Conservation (phyloP, 1,284 basidiomycete species). For the Ceratobasidium sp. region DNA sequence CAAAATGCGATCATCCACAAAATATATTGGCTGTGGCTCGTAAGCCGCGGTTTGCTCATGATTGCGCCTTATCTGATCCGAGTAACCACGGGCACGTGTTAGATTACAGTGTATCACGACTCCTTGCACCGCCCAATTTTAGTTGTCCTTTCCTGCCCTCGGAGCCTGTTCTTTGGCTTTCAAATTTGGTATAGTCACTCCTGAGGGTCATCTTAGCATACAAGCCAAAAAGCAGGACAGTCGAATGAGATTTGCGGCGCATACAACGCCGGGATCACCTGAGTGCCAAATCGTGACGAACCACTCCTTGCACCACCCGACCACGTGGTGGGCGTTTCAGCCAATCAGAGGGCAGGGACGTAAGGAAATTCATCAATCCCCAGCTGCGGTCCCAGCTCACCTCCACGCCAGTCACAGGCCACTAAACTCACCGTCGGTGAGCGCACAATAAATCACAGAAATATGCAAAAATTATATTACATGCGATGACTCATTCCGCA, state of each 20-base stretch:
- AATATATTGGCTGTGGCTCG: no score
- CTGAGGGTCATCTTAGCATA: no score
- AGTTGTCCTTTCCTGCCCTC: no score
- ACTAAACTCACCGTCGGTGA: neutral
- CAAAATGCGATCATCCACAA: no score
- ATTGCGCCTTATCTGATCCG: no score
- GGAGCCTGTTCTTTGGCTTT: no score
- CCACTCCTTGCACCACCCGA: neutral
- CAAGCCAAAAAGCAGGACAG: neutral
- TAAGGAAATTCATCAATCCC: neutral
- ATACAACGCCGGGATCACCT: neutral
- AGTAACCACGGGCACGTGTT: no score
- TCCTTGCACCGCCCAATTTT: no score
- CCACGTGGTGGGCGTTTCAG: conserved; percentile 4
- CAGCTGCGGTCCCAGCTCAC: neutral
- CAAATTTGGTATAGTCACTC: no score
- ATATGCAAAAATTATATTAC: neutral
- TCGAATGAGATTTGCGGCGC: neutral
- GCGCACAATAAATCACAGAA: neutral
- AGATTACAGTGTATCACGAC: no score
- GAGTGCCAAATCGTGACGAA: neutral
- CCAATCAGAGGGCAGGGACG: neutral
- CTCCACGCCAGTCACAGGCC: neutral
- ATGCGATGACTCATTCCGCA: neutral
- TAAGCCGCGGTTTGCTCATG: no score